phyloP scores from a whole-genome alignment of 2,329 filamentous ascomycete species.

The Magnaporthiopsis rhizophila region DNA sequence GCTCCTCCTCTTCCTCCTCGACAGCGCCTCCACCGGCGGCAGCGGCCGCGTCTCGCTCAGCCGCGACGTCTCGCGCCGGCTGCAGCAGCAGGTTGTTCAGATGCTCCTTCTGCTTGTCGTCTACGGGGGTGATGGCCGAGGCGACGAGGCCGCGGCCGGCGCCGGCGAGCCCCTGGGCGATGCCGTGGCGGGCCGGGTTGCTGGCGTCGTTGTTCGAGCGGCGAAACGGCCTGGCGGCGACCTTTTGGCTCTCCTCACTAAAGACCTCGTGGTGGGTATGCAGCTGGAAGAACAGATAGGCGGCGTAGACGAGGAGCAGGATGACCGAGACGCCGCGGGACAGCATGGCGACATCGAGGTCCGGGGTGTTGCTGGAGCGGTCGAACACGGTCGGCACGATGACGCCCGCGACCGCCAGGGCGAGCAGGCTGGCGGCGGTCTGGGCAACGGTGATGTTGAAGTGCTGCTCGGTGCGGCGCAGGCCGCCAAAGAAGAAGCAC shows the following conservation, averaged over 20 bases:
- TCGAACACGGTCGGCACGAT: constrained; percentile 89
- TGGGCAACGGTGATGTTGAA: constrained; percentile 93
- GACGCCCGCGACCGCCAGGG: constrained; percentile 69
- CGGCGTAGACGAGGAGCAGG: constrained; percentile 72
- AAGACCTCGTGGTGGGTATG: constrained; percentile 78
- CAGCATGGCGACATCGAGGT: constrained; percentile 47
- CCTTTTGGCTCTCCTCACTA: constrained; percentile 71
- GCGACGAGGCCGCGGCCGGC: constrained; percentile 24
- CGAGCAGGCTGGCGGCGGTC: constrained; percentile 69
- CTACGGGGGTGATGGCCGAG: constrained; percentile 20
- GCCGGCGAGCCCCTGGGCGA: constrained; percentile 1
- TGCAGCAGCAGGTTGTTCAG: constrained; percentile 37
- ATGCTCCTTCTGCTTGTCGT: constrained; percentile 28
- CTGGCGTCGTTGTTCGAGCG: constrained; percentile 15
- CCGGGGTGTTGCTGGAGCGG: constrained; percentile 32
- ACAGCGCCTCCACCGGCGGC: constrained; percentile 25
- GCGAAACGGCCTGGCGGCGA: constrained; percentile 48
- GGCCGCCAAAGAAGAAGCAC: constrained; percentile 83
- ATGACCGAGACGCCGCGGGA: constrained; percentile 73
- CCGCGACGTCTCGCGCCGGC: constrained; percentile 19
- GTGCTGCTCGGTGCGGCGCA: constrained; percentile 71
- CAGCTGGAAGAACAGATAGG: constrained; percentile 85
- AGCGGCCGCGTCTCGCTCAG: not conserved
- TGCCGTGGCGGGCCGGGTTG: constrained; percentile 21
- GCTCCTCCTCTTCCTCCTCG: constrained; percentile 67